phyloP scores from a whole-genome alignment of 805 yeast species.

The Metschnikowia peoriensis region DNA sequence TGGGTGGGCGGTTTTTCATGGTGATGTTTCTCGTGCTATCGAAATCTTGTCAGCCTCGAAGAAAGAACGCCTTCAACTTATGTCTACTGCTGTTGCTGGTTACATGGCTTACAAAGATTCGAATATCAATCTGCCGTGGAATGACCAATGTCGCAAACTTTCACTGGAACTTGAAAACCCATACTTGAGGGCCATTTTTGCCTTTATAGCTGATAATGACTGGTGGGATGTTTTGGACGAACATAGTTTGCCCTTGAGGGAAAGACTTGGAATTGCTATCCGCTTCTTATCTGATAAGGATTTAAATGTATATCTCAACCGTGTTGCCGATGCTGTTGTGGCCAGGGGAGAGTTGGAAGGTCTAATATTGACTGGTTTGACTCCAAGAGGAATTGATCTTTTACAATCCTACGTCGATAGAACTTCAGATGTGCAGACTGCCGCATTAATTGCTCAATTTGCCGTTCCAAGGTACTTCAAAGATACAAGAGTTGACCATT shows the following conservation, averaged over 20 bases:
- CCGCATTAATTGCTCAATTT: constrained; percentile 73
- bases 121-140: constrained; percentile 75
- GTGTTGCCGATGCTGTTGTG: constrained; percentile 70
- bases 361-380: constrained; percentile 84
- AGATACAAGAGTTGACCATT: constrained; percentile 69
- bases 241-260: constrained; percentile 80
- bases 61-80: constrained; percentile 66
- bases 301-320: constrained; percentile 64
- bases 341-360: constrained; percentile 88
- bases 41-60: constrained; percentile 73
- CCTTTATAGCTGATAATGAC: constrained; percentile 88
- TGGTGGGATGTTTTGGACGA: constrained; percentile 97
- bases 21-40: constrained; percentile 79
- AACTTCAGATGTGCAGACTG: constrained; percentile 90
- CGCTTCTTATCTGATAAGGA: constrained; percentile 81
- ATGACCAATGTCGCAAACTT: constrained; percentile 84
- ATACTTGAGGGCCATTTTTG: constrained; percentile 86
- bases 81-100: constrained; percentile 90
- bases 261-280: constrained; percentile 86
- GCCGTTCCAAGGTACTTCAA: constrained; percentile 82
- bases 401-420: constrained; percentile 85
- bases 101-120: constrained; percentile 57
- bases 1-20: constrained; percentile 96
- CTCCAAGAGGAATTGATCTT: constrained; percentile 77
- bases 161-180: constrained; percentile 90